Evolutionary conservation across 257 asterid genomes (phyloP), one percentile per base, ranked within the genome.

Genomic region (Leptodermis oblonga): DNA sequence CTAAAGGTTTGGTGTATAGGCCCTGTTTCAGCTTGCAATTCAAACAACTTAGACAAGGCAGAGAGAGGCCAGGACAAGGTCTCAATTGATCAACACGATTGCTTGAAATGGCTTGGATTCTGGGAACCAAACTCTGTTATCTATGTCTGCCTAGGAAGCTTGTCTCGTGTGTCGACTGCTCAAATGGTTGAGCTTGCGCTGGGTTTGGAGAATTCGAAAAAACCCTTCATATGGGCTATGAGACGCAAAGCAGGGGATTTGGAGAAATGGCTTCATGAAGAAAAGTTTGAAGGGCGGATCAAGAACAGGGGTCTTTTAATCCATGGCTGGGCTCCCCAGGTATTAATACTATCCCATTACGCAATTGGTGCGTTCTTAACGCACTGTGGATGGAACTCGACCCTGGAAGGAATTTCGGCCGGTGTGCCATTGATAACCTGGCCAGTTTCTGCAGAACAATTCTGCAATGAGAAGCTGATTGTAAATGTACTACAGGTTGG

Each of bases 141-240:
- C 42, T 87, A 75, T 15, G 83, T 76, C 0, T 87, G 90, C 37
- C 80, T 83, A 1, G 93, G 93, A 10, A 87, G 88, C 71, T 63
- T 82, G 14, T 64, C 82, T 13, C 82, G 82, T 0, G 65, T 79
- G 23, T 33, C 85, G 0, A 61, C 78, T 0, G 52, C 73, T 0
- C 90, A 87, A 14, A 63, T 83, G 69, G 43, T 74, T 4, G 88
- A 87, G 81, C 83, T 87, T 0, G 88, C 81, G 0, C 69, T 84
- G 13, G 90, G 83, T 14, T 53, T 87, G 30, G 86, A 80, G 70
- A 67, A 67, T 1, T 84, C 88, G 0, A 68, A 54, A n/a, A 56
- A 70, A 65, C 81, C 85, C 14, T 86, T 86, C 37, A 58, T 86
- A 3, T 86, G 88, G 91, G 86, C 72, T 13, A 46, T 78, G 30